Base-by-base conservation (phyloP, 2,329 filamentous ascomycete genomes). In the Corniculantispora saksenae region DNA sequence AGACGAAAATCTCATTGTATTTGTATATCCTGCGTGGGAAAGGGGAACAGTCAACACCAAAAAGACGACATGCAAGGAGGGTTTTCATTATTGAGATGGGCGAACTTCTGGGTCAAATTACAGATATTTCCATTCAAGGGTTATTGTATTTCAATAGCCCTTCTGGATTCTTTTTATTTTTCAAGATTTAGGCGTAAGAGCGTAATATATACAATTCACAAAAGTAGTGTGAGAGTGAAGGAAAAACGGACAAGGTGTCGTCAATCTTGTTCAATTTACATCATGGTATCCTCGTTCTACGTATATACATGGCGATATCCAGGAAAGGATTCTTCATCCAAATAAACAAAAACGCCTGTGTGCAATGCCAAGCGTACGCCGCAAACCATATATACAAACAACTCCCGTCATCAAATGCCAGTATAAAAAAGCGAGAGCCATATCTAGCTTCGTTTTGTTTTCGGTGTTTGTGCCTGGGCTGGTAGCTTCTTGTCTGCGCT, bases 401-500 rank as follows among this genome's bases (percentile, higher is more conserved):
- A 9, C n/a, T 25, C 51, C 12, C 15, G 27, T 35, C 47, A 23
- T 29, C 13, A 19, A 50, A 19, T 17, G 21, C 15, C n/a, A 25
- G 15, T 9, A 17, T 12, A 47, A 13, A 35, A 21, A 3, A 13
- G n/a, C 35, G 17, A n/a, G n/a, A n/a, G n/a, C n/a, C n/a, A n/a
- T n/a, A n/a, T 19, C 10, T 32, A 45, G 3, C 25, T 19, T 35
- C 25, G 40, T 32, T 55, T 62, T 7, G 38, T 17, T 8, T 45
- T 54, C 19, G 10, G 13, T 23, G 19, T 32, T 35, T 23, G 38
- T n/a, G 60, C 25, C n/a, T 62, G 38, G 8, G 15, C 23, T 6
- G 64, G 54, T 17, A 76, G 66, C 64, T 71, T 73, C 63, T 66
- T 69, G 21, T 63, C 66, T 15, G 70, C 63, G 61, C 71, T 74